A percentile compares a stretch with the other conserved stretches of the same genome.
phyloP scores from a whole-genome alignment of 768 basidiomycete species.

The Gloeopeniophorella convolvens region DNA sequence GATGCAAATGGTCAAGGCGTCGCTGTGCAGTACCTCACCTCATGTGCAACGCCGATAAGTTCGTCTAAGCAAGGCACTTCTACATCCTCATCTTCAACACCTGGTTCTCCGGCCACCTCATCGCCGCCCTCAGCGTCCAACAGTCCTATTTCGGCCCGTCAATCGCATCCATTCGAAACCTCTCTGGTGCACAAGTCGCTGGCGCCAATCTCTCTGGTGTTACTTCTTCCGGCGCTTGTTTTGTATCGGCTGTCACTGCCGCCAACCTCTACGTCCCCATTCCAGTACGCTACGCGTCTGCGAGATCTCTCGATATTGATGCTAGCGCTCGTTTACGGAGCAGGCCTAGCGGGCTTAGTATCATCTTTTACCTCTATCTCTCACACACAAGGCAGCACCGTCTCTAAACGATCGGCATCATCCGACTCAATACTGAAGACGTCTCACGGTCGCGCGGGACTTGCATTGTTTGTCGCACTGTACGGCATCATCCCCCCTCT shows the following conservation, averaged over 20 bases:
- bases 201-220: constrained; percentile 42
- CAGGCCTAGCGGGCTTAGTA: constrained; percentile 58
- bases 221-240: constrained; percentile 38
- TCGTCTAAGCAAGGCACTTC: neutral
- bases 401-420: constrained; percentile 30
- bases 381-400: constrained; percentile 18
- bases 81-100: neutral
- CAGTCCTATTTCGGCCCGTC: constrained; percentile 2
- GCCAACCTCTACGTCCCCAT: constrained; percentile 25
- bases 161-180: constrained; percentile 30
- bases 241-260: constrained; percentile 38
- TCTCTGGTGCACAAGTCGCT: constrained; percentile 42
- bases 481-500: constrained; percentile 47
- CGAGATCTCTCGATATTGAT: constrained; percentile 35
- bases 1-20: constrained; percentile 67
- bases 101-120: constrained; percentile 19
- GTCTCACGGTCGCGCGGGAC: constrained; percentile 55
- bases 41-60: constrained; percentile 45
- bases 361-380: constrained; percentile 55
- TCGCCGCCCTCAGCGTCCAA: constrained; percentile 22
- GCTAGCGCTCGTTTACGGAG: constrained; percentile 43
- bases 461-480: constrained; percentile 56
- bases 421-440: constrained; percentile 42
- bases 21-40: constrained; percentile 46
- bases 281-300: constrained; percentile 25